Evolutionary conservation across 108 stramenopile genomes (phyloP).

Genomic region (Parietichytrium sp.): DNA sequence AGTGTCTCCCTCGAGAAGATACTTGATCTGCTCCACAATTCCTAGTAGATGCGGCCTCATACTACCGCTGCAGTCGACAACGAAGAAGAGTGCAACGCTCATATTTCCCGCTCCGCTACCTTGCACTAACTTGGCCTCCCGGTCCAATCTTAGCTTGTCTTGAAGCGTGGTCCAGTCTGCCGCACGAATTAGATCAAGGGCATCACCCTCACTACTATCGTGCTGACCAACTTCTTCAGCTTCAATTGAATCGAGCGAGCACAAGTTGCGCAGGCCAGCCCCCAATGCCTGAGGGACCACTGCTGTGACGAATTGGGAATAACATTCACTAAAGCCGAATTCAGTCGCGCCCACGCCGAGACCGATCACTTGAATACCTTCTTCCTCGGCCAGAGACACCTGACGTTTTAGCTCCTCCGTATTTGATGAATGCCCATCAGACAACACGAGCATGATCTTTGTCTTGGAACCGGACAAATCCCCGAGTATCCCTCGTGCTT

Average conservation of each 20-base stretch:
- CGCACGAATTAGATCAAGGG: not conserved
- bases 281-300: not conserved
- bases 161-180: not conserved
- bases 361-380: not conserved
- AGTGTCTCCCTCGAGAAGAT: not conserved
- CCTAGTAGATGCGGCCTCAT: not conserved
- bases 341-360: not conserved
- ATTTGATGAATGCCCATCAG: not conserved
- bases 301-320: not conserved
- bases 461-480: not conserved
- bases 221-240: not conserved
- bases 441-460: not conserved
- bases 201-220: not conserved
- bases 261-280: not conserved
- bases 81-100: not conserved
- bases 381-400: not conserved
- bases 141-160: constrained; percentile 33
- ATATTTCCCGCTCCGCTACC: not conserved
- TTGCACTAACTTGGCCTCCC: constrained; percentile 3
- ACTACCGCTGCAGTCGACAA: not conserved
- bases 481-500: not conserved
- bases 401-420: not conserved
- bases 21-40: not conserved
- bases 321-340: not conserved
- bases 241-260: not conserved